Base-by-base conservation (phyloP, 2,329 filamentous ascomycete species). In the Cercospora sesami region DNA sequence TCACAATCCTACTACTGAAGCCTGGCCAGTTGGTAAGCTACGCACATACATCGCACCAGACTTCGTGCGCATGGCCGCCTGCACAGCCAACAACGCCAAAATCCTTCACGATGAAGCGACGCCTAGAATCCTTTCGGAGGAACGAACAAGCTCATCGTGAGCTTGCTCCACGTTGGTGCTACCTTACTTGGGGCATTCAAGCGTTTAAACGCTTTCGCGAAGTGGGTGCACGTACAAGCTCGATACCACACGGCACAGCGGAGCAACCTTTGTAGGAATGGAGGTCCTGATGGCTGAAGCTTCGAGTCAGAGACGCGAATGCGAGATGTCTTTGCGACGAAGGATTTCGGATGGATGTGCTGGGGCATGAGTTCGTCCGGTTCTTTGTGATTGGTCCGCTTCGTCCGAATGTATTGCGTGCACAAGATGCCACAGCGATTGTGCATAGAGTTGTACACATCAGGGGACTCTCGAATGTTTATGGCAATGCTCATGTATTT, bases 251-350 rank as follows among this genome's bases (percentile, higher is more conserved):
- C 36, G 36, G 36, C 16, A 42, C 36, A 42, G 30, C 55, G 30
- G 55, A 31, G 28, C 26, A 33, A 21, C 28, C 16, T 23, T 21
- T 12, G 16, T n/a, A n/a, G 12, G 3, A n/a, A 10, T 55, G 14
- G 23, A 28, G 23, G 48, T 55, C 3, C 48, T 55, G 14, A 55
- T 28, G 10, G 23, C 1, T 10, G 48, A 55, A 26, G 48, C 48
- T n/a, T 55, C 21, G 23, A 55, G 12, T 55, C 48, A 55, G 48
- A 53, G 48, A 55, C 48, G 55, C 55, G 55, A 59, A 36, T 59
- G 55, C 55, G 55, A 59, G 55, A 55, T 55, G 23, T 55, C 48
- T 28, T 55, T 55, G 48, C 55, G 28, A 31, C 55, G 55, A 23
- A 23, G 30, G 55, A 59, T 59, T 12, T 36, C 30, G n/a, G 55